A percentile compares a stretch with the other conserved stretches of the same genome.
Evolutionary conservation across 164 flowering plant genomes (phyloP).

Genomic region (Chloranthus sessilifolius): DNA sequence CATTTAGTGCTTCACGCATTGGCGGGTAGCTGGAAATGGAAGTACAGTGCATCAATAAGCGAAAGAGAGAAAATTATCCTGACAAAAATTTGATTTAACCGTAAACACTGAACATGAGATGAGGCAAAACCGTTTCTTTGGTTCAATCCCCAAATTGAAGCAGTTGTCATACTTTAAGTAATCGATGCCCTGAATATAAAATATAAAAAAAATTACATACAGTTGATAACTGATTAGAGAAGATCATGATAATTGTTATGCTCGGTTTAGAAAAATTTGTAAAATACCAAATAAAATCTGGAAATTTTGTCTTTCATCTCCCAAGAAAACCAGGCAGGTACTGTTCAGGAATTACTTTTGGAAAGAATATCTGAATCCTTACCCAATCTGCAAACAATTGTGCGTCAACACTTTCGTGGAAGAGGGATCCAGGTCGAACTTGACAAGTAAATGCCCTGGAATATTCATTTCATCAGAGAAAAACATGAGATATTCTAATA

Average conservation of each 20-base stretch:
- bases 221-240: neutral
- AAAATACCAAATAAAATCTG: neutral
- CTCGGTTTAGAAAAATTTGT: too few relatives aligned
- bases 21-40: constrained; percentile 70
- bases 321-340: neutral
- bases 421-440: constrained; percentile 94
- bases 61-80: neutral
- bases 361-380: constrained; percentile 17
- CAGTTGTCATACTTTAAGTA: constrained; percentile 98
- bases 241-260: too few relatives aligned
- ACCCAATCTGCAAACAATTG: constrained; percentile 89
- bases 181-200: constrained; percentile 66
- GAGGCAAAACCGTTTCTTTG: constrained; percentile 56
- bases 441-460: constrained; percentile 78
- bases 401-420: constrained; percentile 73
- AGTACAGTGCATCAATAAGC: constrained; percentile 6
- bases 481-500: neutral
- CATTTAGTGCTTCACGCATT: constrained; percentile 91
- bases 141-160: constrained; percentile 75
- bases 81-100: neutral
- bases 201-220: neutral
- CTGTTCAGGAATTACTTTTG: neutral
- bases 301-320: neutral
- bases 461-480: constrained; percentile 6
- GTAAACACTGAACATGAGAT: neutral